Percentiles rank a stretch among this genome's conserved stretches.
Evolutionary conservation across 495 filamentous ascomycete species (phyloP).

Genomic region (Astrothelium subdiscretum): DNA sequence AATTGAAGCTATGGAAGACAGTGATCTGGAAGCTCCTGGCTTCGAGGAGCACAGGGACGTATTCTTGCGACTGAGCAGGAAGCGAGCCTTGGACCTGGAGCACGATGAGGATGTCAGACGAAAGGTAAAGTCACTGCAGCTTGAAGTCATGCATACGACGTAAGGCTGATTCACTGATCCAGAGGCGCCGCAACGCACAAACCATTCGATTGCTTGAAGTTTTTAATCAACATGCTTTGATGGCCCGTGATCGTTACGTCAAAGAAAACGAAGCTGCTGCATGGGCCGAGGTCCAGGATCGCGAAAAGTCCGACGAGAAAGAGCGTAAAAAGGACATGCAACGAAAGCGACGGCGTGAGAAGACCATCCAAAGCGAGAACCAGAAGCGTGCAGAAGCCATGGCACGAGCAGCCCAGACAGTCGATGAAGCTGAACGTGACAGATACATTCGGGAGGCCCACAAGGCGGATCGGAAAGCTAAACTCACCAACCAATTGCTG

Average conservation of each 20-base stretch:
- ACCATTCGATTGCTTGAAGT: not conserved
- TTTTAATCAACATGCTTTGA: not conserved
- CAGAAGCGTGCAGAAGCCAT: conserved; percentile 77
- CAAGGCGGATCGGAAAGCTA: conserved; percentile 76
- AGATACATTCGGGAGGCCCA: conserved; percentile 71
- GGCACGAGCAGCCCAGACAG: conserved; percentile 56
- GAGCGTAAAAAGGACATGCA: conserved; percentile 99
- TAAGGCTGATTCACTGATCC: not conserved
- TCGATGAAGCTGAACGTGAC: conserved; percentile 66
- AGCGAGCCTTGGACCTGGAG: conserved; percentile 35
- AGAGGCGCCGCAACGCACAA: not conserved
- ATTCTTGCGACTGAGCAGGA: conserved; percentile 43
- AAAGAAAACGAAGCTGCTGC: conserved; percentile 2
- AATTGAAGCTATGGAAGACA: conserved; percentile 51
- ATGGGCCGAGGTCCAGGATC: conserved; percentile 13
- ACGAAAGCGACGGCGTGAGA: conserved; percentile 89
- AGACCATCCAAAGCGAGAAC: conserved; percentile 76
- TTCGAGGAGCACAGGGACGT: conserved; percentile 46
- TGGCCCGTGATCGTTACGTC: not conserved
- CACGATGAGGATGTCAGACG: conserved; percentile 16
- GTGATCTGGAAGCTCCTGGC: conserved; percentile 52
- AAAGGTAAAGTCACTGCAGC: conserved; percentile 16
- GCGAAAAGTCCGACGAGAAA: conserved; percentile 58
- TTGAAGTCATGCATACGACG: not conserved
- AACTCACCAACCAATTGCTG: conserved; percentile 67